Base-by-base conservation (phyloP, 257 asterid genomes). In the Parsonsia alboflavescens region DNA sequence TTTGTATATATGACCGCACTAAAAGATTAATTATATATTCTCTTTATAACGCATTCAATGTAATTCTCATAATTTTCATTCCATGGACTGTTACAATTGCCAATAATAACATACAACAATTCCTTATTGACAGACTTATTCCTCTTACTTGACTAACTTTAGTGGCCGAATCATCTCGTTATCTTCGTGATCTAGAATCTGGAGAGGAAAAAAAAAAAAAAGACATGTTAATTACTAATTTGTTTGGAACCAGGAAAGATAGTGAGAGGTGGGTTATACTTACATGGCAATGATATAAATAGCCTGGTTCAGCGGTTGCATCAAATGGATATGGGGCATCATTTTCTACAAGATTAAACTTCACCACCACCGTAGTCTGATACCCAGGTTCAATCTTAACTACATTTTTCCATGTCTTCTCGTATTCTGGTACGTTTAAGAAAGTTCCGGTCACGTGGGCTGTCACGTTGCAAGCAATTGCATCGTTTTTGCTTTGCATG, bases 201-300 rank as follows among this genome's bases (percentile, higher is more conserved):
- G 54, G 44, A 72, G 4, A 9, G 17, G 44, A 72, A 10, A 9
- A 28, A 11, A 2, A 19, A 41, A 44, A 1, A 2, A 0, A 64
- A 21, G 10, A 67, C 11, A 11, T 49, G 13, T 59, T 19, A 30
- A 6, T 10, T 0, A 12, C 2, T 26, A 2, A 1, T 26, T 39
- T 15, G 15, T 15, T 26, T 3, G 10, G 24, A 16, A 9, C 36
- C 46, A 46, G 17, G 46, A 49, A 48, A 68, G 22, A 42, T 22
- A 8, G 19, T 24, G 21, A n/a, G 57, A 0, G 1, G 3, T 1
- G 39, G 3, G 39, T 33, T 33, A 49, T 1, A 50, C 78, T 53
- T 65, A 75, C 78, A 36, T 67, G 78, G 52, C 78, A 75, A 75
- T 75, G 78, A 46, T 75, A 75, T 4, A 75, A 24, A 7, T 64